A percentile compares a stretch with the other conserved stretches of the same genome.
phyloP scores from a whole-genome alignment of 768 basidiomycete genomes.

The Tubosaeta sp. region DNA sequence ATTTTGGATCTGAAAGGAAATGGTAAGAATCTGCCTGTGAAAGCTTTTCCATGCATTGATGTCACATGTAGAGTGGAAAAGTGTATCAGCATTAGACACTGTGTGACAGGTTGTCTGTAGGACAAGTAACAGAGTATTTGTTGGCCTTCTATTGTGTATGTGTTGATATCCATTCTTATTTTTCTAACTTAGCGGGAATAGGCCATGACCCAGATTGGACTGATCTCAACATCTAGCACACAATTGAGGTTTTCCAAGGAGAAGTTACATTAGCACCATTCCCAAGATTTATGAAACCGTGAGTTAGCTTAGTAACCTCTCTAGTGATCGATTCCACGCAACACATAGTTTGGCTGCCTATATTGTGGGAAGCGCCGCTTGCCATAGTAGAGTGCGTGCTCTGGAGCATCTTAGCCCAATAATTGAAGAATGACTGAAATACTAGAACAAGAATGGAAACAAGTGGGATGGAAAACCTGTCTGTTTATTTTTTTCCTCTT shows the following conservation, averaged over 20 bases:
- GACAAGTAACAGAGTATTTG: constrained; percentile 42
- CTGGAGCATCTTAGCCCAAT: constrained; percentile 23
- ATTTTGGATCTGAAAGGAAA: constrained; percentile 23
- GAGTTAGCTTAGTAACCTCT: background rate
- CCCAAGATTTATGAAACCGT: constrained; percentile 34
- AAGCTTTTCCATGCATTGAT: background rate
- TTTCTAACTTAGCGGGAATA: constrained; percentile 8
- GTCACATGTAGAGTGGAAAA: constrained; percentile 35
- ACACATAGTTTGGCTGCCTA: constrained; percentile 15
- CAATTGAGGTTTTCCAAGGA: constrained; percentile 19
- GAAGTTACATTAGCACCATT: constrained; percentile 22
- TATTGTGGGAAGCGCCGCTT: constrained; percentile 6
- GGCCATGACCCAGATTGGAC: constrained; percentile 36
- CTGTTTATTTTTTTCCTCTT: constrained; percentile 4
- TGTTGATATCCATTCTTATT: background rate
- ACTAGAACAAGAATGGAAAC: constrained; percentile 21
- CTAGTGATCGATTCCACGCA: background rate
- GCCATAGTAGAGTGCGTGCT: constrained; percentile 1
- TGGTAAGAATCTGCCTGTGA: constrained; percentile 1
- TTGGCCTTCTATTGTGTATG: constrained; percentile 45
- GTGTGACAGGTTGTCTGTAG: constrained; percentile 37
- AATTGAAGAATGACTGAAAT: constrained; percentile 25
- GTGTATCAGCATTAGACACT: constrained; percentile 23
- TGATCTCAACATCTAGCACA: constrained; percentile 10
- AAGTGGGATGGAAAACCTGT: constrained; percentile 32